Evolutionary conservation across 371 early-diverging fungal genomes (phyloP), one percentile per base, ranked within the genome.

Genomic region (Syncephalastrum contaminatum): DNA sequence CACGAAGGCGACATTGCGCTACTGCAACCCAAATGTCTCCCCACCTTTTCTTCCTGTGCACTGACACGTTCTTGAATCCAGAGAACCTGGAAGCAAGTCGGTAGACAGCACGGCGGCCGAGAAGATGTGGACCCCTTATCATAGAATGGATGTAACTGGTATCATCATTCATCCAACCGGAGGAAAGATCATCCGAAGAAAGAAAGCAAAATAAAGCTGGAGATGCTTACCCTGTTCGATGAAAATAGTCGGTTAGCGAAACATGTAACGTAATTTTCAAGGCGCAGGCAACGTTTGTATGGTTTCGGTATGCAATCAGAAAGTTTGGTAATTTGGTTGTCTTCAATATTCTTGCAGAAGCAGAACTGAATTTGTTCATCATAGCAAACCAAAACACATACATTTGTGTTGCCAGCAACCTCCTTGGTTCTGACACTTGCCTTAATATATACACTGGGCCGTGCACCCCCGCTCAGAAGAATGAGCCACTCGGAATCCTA

Each of bases 131-230:
- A 53, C 67, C 70, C 52, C 70, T 30, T 13, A 70, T 73, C 73
- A 73, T 73, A 69, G 73, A 73, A 73, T 73, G 73, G 73, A 73
- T 73, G 60, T 66, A 73, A 73, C 73, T 73, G 48, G 43, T 64
- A 43, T 73, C 72, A 72, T 69, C 69, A 61, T 48, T 39, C 36
- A 30, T 30, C 36, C 36, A 30, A 30, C 36, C 36, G 36, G 36
- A 30, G 36, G 36, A 30, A 30, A 30, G 36, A 30, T 10, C 36
- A 22, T 19, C 41, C 53, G 4, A 16, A 53, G 24, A 30, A 30
- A 30, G 0, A 10, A 30, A 30, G 25, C 7, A 7, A 3, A 10
- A 30, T 30, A 30, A 10, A 30, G 36, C 36, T 8, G 10, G 12
- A 10, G 36, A 10, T 30, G 36, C 36, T 30, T 30, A 30, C 36